phyloP scores from a whole-genome alignment of 805 yeast genomes.

The Candida ficus region DNA sequence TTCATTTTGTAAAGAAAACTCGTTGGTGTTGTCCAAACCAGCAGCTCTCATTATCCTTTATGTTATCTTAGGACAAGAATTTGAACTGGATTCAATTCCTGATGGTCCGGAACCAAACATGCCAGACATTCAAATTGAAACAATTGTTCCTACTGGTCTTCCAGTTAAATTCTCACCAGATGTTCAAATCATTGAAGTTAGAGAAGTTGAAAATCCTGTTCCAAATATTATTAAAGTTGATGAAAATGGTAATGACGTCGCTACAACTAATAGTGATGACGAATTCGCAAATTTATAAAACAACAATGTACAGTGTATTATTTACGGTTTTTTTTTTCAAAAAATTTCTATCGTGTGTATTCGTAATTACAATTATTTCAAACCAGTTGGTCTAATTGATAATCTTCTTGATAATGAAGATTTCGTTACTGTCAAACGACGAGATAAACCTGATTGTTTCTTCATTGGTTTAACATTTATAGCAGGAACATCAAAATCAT shows the following conservation, averaged over 20 bases:
- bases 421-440: constrained; percentile 29
- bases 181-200: constrained; percentile 47
- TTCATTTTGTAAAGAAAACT: constrained; percentile 72
- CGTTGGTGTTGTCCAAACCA: constrained; percentile 79
- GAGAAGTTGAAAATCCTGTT: constrained; percentile 1
- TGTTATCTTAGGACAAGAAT: constrained; percentile 47
- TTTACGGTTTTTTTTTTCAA: too few relatives aligned
- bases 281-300: constrained; percentile 4
- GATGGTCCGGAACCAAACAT: constrained; percentile 75
- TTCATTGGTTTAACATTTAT: constrained; percentile 31
- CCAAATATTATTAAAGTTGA: constrained; percentile 5
- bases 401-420: constrained; percentile 32
- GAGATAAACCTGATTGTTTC: constrained; percentile 27
- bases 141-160: constrained; percentile 50
- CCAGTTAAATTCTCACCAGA: constrained; percentile 59
- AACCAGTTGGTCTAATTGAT: constrained; percentile 22
- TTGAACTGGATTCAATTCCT: constrained; percentile 42
- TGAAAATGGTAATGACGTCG: constrained; percentile 1
- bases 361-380: background rate
- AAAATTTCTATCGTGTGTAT: too few relatives aligned
- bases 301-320: too few relatives aligned
- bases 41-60: constrained; percentile 73
- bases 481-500: constrained; percentile 36
- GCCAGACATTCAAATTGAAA: constrained; percentile 66
- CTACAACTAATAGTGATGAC: constrained; percentile 2